Percentiles rank a stretch among this genome's conserved stretches.
phyloP scores from a whole-genome alignment of 371 early-diverging fungal genomes.

The Mucor ambiguus region DNA sequence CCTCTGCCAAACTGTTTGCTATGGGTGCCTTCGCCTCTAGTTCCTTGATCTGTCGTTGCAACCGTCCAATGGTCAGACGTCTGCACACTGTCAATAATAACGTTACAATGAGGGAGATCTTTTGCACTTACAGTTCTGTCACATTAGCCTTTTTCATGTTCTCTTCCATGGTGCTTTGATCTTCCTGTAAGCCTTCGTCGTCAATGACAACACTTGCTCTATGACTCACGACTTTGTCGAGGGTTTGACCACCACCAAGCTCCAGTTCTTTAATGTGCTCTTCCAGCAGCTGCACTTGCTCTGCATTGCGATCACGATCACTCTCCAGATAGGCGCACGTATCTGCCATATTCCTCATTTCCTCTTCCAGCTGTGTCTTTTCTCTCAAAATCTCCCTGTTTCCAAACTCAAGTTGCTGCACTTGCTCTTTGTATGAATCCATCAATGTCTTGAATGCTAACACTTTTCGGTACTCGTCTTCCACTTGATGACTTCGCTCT shows the following conservation, averaged over 20 bases:
- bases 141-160: constrained; percentile 57
- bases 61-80: constrained; percentile 39
- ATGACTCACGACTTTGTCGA: constrained; percentile 40
- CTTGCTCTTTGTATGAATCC: constrained; percentile 87
- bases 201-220: constrained; percentile 45
- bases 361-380: constrained; percentile 68
- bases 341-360: constrained; percentile 62
- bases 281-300: constrained; percentile 79
- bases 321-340: constrained; percentile 67
- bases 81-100: constrained; percentile 11
- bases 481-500: constrained; percentile 76
- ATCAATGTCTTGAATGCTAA: constrained; percentile 76
- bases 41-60: constrained; percentile 46
- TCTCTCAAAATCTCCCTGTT: constrained; percentile 68
- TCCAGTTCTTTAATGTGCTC: constrained; percentile 85
- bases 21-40: constrained; percentile 25
- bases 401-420: constrained; percentile 71
- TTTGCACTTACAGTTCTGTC: constrained; percentile 42
- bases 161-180: constrained; percentile 42
- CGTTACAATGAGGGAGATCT: neutral
- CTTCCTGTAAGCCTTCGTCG: constrained; percentile 25
- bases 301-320: constrained; percentile 70
- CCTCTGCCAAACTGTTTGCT: constrained; percentile 27
- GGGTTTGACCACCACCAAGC: constrained; percentile 43
- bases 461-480: constrained; percentile 88